A percentile compares a stretch with the other conserved stretches of the same genome.
Conservation (phyloP, 177 flowering plant species). For the Tripterygium wilfordii region DNA sequence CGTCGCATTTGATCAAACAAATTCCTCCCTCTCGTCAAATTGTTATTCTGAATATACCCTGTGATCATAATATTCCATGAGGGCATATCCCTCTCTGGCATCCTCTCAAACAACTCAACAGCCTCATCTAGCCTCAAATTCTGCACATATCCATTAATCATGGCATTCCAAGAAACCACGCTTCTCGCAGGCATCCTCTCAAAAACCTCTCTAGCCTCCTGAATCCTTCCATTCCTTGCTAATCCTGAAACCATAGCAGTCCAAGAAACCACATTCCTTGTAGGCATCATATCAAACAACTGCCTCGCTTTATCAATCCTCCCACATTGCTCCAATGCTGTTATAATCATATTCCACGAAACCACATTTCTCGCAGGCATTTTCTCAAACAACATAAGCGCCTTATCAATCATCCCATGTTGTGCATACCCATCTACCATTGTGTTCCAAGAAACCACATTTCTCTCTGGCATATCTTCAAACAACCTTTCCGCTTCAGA, state of each 20-base stretch:
- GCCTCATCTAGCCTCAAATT: constrained; percentile 27
- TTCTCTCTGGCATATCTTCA: neutral
- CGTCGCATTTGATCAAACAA: constrained; percentile 27
- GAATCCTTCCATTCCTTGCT: too few relatives aligned
- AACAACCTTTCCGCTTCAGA: neutral
- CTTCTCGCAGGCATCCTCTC: constrained; percentile 29
- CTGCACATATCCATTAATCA: constrained; percentile 30
- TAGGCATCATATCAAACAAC: constrained; percentile 24
- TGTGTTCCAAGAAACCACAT: too few relatives aligned
- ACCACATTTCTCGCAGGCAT: neutral
- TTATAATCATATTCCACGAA: constrained; percentile 3
- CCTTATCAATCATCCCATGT: neutral
- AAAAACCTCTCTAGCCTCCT: constrained; percentile 31
- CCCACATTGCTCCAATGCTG: constrained; percentile 25
- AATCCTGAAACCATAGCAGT: too few relatives aligned
- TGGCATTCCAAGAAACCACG: too few relatives aligned
- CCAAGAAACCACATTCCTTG: too few relatives aligned
- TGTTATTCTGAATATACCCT: constrained; percentile 26
- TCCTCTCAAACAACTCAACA: constrained; percentile 21
- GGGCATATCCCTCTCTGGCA: constrained; percentile 24
- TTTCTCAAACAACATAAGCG: neutral
- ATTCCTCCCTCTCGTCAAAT: constrained; percentile 15
- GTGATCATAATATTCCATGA: constrained; percentile 37
- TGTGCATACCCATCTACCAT: neutral
- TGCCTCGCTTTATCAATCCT: constrained; percentile 25